phyloP scores from a whole-genome alignment of 2,329 filamentous ascomycete genomes.

The Emmonsia crescens region DNA sequence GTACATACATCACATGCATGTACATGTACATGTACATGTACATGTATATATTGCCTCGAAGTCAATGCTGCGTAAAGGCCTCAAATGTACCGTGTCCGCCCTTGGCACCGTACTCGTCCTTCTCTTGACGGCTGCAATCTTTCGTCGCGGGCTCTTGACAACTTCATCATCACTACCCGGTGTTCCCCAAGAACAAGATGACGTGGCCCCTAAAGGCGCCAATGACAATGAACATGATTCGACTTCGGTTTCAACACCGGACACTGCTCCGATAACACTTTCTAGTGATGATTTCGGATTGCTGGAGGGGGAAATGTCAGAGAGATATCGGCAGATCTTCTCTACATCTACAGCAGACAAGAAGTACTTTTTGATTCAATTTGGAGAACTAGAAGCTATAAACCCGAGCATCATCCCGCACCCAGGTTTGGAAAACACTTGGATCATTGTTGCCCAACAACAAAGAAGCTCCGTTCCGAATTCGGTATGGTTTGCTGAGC shows the following conservation, averaged over 20 bases:
- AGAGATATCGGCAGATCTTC: conserved; percentile 28
- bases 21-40: too few species aligned
- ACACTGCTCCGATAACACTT: neutral
- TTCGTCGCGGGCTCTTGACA: neutral
- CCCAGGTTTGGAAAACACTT: conserved; percentile 37
- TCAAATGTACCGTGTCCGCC: neutral
- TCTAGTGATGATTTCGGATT: neutral
- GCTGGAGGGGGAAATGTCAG: conserved; percentile 6
- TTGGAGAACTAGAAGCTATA: conserved; percentile 33
- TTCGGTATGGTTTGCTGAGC: conserved; percentile 31
- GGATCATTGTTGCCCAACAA: conserved; percentile 43
- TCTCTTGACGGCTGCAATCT: neutral
- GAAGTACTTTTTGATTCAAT: conserved; percentile 42
- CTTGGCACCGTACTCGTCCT: neutral
- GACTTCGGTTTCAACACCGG: neutral
- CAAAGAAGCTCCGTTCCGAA: conserved; percentile 20
- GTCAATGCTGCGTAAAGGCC: neutral
- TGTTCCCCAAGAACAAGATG: neutral
- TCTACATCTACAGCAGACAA: conserved; percentile 38
- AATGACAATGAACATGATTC: neutral
- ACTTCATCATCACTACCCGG: too few species aligned
- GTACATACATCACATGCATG: too few species aligned
- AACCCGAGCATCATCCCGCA: conserved; percentile 52
- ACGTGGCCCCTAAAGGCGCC: neutral
- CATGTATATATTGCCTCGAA: neutral